Conservation (phyloP, 176 grass and related monocot genomes). For the Alloteropsis semialata region DNA sequence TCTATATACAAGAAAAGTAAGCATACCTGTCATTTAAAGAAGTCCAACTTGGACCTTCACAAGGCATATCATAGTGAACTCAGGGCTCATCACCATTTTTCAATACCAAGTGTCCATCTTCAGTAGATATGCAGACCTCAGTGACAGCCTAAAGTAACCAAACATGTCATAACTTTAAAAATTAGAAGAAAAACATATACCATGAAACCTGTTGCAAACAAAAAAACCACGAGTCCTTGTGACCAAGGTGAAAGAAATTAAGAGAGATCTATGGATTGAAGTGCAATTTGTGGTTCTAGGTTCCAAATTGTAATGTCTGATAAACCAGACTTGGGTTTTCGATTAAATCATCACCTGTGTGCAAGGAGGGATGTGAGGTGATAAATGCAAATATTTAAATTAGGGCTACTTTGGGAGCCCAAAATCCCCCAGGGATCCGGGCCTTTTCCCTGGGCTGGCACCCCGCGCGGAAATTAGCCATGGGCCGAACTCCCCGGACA, state of each 20-base stretch:
- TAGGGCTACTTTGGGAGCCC: no score
- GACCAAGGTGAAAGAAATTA: not conserved
- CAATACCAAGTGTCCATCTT: conserved; percentile 36
- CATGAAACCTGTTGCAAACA: not conserved
- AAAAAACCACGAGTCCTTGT: not conserved
- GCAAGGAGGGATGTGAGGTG: no score
- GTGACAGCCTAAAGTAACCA: conserved; percentile 24
- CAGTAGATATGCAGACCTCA: conserved; percentile 44
- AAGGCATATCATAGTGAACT: conserved; percentile 11
- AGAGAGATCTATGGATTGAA: no score
- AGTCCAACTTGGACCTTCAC: conserved; percentile 19
- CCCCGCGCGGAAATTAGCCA: no score
- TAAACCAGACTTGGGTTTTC: no score
- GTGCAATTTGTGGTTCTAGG: not conserved
- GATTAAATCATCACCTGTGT: no score
- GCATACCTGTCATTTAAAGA: conserved; percentile 17
- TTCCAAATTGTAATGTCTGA: not conserved
- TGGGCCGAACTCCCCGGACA: no score
- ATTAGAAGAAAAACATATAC: not conserved
- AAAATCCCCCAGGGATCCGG: no score
- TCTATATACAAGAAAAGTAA: not conserved
- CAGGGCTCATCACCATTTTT: conserved; percentile 62
- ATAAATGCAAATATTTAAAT: no score
- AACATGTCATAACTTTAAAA: conserved; percentile 9
- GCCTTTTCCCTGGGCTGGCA: no score